A percentile compares a stretch with the other conserved stretches of the same genome.
Conservation (phyloP, 306 rosid species). For the cucumber (Cucumis sativus) region Cucumber_9930_V3 NC_026660.2:18929501-18930000, state of each 20-base stretch:
- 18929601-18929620: conserved; percentile 47
- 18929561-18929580: conserved; percentile 52
- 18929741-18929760: conserved; percentile 61
- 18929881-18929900: conserved; percentile 4
- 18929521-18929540: conserved; percentile 44
- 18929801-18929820: background rate
- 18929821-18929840: conserved; percentile 3
- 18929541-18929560: conserved; percentile 48
- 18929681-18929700: conserved; percentile 32
- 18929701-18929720: conserved; percentile 54
- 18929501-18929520: conserved; percentile 63
- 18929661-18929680: conserved; percentile 51
- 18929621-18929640: conserved; percentile 41
- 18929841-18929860: background rate
- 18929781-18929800: conserved; percentile 19
- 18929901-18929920: conserved; percentile 57
- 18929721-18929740: conserved; percentile 56
- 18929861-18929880: conserved; percentile 28
- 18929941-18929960: conserved; percentile 32
- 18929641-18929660: conserved; percentile 61
- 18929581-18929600: conserved; percentile 63
- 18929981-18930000: conserved; percentile 25
- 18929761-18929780: conserved; percentile 22
- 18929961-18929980: conserved; percentile 28
- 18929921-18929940: conserved; percentile 29